Conservation (phyloP, 139 green algal genomes). For the Volvox africanus region DNA sequence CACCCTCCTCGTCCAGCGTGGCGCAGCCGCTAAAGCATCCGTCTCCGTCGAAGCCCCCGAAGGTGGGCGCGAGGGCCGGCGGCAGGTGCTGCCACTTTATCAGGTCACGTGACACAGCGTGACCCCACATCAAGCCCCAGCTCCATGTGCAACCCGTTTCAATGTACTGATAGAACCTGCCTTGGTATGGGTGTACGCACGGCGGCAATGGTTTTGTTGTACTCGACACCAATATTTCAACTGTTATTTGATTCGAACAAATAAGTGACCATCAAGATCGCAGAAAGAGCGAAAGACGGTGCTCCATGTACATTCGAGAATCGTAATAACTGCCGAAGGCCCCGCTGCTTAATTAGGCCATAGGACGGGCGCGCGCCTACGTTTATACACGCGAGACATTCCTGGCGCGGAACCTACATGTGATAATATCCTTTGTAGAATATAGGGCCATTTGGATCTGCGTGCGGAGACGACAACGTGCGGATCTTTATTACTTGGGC, state of each 20-base stretch:
- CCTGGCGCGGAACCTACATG: conserved; percentile 56
- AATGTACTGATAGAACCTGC: conserved; percentile 81
- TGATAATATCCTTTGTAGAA: conserved; percentile 72
- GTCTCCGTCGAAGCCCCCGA: conserved; percentile 67
- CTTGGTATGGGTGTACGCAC: too few relatives aligned
- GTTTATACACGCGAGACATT: too few relatives aligned
- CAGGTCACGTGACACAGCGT: conserved; percentile 76
- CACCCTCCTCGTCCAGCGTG: conserved; percentile 58
- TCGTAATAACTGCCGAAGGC: too few relatives aligned
- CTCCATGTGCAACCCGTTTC: conserved; percentile 72
- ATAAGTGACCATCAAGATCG: too few relatives aligned
- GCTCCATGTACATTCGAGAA: too few relatives aligned
- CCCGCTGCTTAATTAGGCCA: too few relatives aligned
- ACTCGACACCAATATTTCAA: too few relatives aligned
- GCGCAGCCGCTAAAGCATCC: conserved; percentile 79
- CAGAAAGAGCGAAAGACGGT: too few relatives aligned
- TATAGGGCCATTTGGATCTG: conserved; percentile 52
- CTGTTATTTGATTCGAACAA: too few relatives aligned
- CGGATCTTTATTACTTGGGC: too few relatives aligned
- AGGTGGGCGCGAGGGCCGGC: conserved; percentile 72
- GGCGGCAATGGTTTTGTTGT: too few relatives aligned
- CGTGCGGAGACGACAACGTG: background rate
- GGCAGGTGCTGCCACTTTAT: conserved; percentile 81
- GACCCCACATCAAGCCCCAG: conserved; percentile 83
- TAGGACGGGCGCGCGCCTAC: too few relatives aligned